phyloP scores from a whole-genome alignment of 1,139 yeast species.

The Suhomyces anneliseae region DNA sequence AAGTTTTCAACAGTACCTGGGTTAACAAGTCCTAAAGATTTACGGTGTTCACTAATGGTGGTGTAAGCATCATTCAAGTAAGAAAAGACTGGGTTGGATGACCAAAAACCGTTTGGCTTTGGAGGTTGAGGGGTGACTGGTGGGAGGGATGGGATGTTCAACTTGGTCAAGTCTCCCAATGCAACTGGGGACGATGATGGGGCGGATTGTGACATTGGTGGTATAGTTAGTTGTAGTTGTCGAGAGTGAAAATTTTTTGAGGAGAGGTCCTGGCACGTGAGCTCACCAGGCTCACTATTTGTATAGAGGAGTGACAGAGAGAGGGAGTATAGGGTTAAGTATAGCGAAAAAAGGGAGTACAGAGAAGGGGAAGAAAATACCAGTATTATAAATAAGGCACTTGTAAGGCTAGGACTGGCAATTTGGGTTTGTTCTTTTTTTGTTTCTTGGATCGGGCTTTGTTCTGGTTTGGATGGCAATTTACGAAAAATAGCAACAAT shows the following conservation, averaged over 20 bases:
- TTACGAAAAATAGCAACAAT: too few species aligned
- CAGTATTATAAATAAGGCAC: too few species aligned
- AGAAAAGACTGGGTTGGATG: constrained; percentile 81
- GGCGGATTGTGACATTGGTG: constrained; percentile 18
- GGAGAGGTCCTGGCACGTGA: too few species aligned
- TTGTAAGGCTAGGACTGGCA: too few species aligned
- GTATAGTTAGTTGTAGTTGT: background rate
- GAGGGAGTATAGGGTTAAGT: too few species aligned
- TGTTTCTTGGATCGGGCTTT: too few species aligned
- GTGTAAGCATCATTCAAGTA: constrained; percentile 76
- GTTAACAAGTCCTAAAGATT: constrained; percentile 75
- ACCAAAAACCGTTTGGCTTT: constrained; percentile 64
- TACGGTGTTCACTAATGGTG: constrained; percentile 75
- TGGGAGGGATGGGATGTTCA: constrained; percentile 58
- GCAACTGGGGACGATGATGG: constrained; percentile 32
- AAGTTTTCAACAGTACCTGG: constrained; percentile 96
- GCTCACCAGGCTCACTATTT: too few species aligned
- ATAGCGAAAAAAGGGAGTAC: too few species aligned
- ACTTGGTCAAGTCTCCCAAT: constrained; percentile 55
- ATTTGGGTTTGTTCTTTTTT: too few species aligned
- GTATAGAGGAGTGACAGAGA: too few species aligned
- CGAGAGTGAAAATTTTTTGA: constrained; percentile 8
- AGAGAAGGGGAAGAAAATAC: too few species aligned
- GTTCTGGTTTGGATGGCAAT: too few species aligned
- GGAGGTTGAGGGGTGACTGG: constrained; percentile 53